phyloP scores from a whole-genome alignment of 2,329 filamentous ascomycete genomes.

The Alternaria consortialis region DNA sequence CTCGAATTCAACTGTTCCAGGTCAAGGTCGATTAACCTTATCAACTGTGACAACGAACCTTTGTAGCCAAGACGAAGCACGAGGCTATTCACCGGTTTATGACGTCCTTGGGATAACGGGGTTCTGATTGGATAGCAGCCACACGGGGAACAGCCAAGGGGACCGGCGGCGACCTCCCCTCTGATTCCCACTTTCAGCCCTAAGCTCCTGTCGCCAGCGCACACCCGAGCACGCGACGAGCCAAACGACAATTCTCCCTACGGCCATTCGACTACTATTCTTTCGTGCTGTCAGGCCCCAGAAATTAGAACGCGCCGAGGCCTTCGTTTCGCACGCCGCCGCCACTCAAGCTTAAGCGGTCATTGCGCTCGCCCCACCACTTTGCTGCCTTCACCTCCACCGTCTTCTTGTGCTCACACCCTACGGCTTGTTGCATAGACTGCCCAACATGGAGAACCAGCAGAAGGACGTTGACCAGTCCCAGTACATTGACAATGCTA shows the following conservation, averaged over 20 bases:
- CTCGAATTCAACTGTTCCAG: background rate
- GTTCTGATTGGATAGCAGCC: conserved; percentile 22
- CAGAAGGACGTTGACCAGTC: conserved; percentile 49
- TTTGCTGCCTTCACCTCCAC: conserved; percentile 41
- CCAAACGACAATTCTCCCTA: conserved; percentile 18
- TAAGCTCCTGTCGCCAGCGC: conserved; percentile 28
- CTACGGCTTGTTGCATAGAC: conserved; percentile 24
- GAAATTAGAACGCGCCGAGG: conserved; percentile 39
- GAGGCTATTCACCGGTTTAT: conserved; percentile 25
- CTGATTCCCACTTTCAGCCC: conserved; percentile 33
- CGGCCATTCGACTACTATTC: conserved; percentile 17
- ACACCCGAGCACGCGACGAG: conserved; percentile 46
- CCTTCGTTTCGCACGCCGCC: conserved; percentile 41
- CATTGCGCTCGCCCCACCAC: conserved; percentile 43
- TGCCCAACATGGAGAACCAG: conserved; percentile 49
- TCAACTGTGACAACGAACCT: background rate
- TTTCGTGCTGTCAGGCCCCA: conserved; percentile 25
- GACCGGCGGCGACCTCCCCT: conserved; percentile 12
- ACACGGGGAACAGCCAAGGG: conserved; percentile 18
- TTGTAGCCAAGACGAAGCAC: background rate
- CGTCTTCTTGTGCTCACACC: conserved; percentile 36
- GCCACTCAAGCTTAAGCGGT: conserved; percentile 43
- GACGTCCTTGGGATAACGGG: conserved; percentile 17
- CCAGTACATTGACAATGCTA: conserved; percentile 79
- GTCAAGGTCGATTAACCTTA: too few relatives aligned